Percentiles rank a stretch among this genome's conserved stretches.
Conservation (phyloP, 2,329 filamentous ascomycete species). For the Aspergillus bombycis region DNA sequence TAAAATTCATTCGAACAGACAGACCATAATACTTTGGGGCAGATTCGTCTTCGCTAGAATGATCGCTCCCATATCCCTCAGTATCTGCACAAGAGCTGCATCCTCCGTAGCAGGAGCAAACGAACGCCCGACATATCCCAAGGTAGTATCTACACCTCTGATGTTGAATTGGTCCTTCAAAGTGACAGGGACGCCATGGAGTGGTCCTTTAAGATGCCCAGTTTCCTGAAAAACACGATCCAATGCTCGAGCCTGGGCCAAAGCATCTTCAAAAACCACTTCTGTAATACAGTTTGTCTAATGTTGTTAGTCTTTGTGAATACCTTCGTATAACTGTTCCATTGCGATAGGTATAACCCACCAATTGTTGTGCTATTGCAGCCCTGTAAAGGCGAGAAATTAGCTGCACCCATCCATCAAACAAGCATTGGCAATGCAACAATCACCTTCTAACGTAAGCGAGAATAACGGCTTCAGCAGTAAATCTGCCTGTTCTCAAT, state of each 20-base stretch:
- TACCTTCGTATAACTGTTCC: background rate
- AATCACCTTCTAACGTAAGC: conserved; percentile 40
- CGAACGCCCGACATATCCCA: conserved; percentile 60
- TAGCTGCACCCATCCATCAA: background rate
- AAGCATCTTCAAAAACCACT: conserved; percentile 38
- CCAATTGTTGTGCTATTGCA: conserved; percentile 34
- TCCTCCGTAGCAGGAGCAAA: conserved; percentile 55
- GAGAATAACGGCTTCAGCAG: conserved; percentile 31
- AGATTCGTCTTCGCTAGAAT: conserved; percentile 58
- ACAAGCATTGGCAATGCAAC: background rate
- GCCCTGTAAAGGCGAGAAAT: conserved; percentile 21
- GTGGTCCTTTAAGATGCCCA: conserved; percentile 50
- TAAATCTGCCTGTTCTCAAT: conserved; percentile 28
- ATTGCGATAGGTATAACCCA: conserved; percentile 8
- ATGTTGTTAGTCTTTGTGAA: background rate
- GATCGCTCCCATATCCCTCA: conserved; percentile 55
- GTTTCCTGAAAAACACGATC: conserved; percentile 31
- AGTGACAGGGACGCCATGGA: conserved; percentile 59
- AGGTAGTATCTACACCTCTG: conserved; percentile 59
- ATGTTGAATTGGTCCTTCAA: conserved; percentile 67
- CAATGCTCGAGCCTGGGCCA: conserved; percentile 34
- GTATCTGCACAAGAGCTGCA: conserved; percentile 53
- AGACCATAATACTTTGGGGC: conserved; percentile 56
- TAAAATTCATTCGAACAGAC: conserved; percentile 15
- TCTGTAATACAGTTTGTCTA: conserved; percentile 45